phyloP scores from a whole-genome alignment of 2,329 filamentous ascomycete species.

The Trichophyton schoenleinii region DNA sequence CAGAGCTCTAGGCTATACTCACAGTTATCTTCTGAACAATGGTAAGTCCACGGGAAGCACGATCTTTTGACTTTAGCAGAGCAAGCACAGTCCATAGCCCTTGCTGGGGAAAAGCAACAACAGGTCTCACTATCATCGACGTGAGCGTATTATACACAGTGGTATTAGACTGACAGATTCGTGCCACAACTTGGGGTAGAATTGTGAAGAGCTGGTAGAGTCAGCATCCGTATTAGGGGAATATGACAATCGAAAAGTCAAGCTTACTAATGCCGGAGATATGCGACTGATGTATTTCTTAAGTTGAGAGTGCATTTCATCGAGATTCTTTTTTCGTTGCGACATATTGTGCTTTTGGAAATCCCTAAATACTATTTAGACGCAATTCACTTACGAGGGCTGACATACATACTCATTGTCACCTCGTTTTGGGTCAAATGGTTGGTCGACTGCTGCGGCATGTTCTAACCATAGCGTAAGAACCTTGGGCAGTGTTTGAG shows the following conservation, averaged over 20 bases:
- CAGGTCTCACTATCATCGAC: constrained; percentile 74
- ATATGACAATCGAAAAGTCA: not conserved
- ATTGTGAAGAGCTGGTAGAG: constrained; percentile 42
- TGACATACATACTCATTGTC: constrained; percentile 30
- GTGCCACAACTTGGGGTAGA: constrained; percentile 86
- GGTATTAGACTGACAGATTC: constrained; percentile 74
- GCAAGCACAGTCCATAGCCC: constrained; percentile 84
- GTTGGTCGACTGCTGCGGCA: constrained; percentile 59
- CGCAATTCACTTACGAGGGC: constrained; percentile 5
- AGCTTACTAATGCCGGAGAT: constrained; percentile 33
- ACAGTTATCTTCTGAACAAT: constrained; percentile 33
- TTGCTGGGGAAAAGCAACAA: constrained; percentile 76
- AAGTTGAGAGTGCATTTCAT: constrained; percentile 58
- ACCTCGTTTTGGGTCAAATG: constrained; percentile 39
- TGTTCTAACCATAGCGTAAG: constrained; percentile 92
- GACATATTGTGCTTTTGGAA: constrained; percentile 37
- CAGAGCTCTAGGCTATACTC: constrained; percentile 5
- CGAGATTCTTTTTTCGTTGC: constrained; percentile 52
- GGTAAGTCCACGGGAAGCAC: constrained; percentile 43
- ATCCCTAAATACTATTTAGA: constrained; percentile 20
- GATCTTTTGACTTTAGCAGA: constrained; percentile 66
- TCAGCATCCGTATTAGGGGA: constrained; percentile 13
- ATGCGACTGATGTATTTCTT: constrained; percentile 58
- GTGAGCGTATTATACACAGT: constrained; percentile 66
- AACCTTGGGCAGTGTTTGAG: constrained; percentile 83